Evolutionary conservation across 371 early-diverging fungal species (phyloP).

Genomic region (Rhizomucor miehei): DNA sequence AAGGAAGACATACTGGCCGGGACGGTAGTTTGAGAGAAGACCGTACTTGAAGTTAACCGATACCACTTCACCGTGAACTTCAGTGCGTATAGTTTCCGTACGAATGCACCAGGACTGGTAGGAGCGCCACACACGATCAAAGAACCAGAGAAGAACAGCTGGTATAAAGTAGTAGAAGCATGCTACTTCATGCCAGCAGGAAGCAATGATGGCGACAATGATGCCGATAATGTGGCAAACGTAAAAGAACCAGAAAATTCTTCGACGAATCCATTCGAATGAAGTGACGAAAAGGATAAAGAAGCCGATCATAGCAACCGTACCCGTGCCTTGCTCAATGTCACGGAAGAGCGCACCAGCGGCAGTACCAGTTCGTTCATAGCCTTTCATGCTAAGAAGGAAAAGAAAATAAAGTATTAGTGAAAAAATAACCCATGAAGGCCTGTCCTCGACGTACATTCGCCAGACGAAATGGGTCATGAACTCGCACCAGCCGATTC

Average conservation of each 20-base stretch:
- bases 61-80: conserved; percentile 24
- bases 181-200: conserved; percentile 37
- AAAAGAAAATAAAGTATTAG: background rate
- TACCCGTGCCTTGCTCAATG: conserved; percentile 37
- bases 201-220: conserved; percentile 27
- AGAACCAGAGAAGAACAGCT: conserved; percentile 31
- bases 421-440: too few species aligned
- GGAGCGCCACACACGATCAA: conserved; percentile 38
- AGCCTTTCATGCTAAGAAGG: conserved; percentile 20
- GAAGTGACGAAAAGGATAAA: conserved; percentile 39
- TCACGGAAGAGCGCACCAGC: conserved; percentile 25
- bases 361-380: conserved; percentile 7
- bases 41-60: conserved; percentile 38
- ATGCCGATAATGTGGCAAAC: conserved; percentile 37
- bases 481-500: conserved; percentile 39
- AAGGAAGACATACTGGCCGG: conserved; percentile 47
- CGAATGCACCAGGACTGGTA: conserved; percentile 34
- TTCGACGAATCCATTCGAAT: conserved; percentile 38
- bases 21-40: conserved; percentile 19
- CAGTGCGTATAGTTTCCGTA: conserved; percentile 16
- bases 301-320: conserved; percentile 39
- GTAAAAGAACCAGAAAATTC: conserved; percentile 43
- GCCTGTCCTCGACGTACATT: too few species aligned
- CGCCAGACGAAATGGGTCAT: conserved; percentile 44
- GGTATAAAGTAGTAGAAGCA: conserved; percentile 46